Base-by-base conservation (phyloP, 805 yeast genomes). In the Priceomyces melissophilus region DNA sequence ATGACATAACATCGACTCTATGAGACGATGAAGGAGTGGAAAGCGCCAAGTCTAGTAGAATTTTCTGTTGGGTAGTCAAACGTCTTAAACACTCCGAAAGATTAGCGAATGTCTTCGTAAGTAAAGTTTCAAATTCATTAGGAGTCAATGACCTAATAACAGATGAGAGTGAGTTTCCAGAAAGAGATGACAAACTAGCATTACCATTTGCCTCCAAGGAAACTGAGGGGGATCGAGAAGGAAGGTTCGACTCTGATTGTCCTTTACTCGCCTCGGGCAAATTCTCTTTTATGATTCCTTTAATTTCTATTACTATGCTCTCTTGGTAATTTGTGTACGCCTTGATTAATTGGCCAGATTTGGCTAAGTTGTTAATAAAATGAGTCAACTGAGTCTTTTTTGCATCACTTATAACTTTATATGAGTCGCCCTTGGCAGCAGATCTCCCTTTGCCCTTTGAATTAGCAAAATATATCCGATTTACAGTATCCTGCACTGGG, bases 11-110 rank as follows among this genome's bases (percentile, higher is more conserved):
- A 44, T 70, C 71, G 10, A 63, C 41, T 8, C 40, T 26, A 6
- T 50, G 45, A 7, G 59, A 41, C n/a, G 37, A 27, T 2, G 53
- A 37, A 7, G 59, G 45, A 5, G 61, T 44, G 36, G 60, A 71
- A 32, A 53, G 73, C 0, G 95, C 81, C 39, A 85, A 56, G 48
- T 87, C 93, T 10, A 93, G 69, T 23, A 91, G 60, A 3, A 87
- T 52, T 58, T 88, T 89, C 55, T 89, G 95, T 43, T 89, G 96
- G 7, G 78, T 66, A 1, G 87, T 79, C 25, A 90, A 65, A 43
- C 96, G 73, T 46, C 91, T 69, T 17, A 89, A 65, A 13, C 87
- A 81, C 53, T 85, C 95, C 0, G 88, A 78, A 2, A 84, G 68
- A 14, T 78, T 73, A 0, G 86, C 63, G 49, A 77, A 87, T 3